A percentile compares a stretch with the other conserved stretches of the same genome.
Evolutionary conservation across 2,329 filamentous ascomycete genomes (phyloP).

Genomic region (Parastagonospora avenae): DNA sequence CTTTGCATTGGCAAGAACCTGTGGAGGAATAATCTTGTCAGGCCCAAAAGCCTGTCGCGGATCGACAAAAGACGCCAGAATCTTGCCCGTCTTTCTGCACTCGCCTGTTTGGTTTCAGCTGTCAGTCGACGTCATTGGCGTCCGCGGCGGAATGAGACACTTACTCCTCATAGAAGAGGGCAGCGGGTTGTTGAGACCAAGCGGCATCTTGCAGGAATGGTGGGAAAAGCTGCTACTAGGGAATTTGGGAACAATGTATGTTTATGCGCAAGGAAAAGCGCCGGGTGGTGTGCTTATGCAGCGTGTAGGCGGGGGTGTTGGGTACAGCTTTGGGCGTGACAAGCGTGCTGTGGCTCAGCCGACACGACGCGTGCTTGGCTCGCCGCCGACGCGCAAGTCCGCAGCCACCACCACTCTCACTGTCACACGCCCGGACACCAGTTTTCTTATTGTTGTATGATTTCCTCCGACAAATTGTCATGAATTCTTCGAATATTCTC

Average conservation of each 20-base stretch:
- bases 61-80: constrained; percentile 92
- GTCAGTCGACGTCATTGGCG: constrained; percentile 42
- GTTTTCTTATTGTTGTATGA: no score
- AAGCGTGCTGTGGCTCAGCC: constrained; percentile 2
- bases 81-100: constrained; percentile 96
- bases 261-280: neutral
- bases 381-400: neutral
- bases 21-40: constrained; percentile 94
- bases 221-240: neutral
- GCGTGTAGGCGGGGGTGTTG: constrained; percentile 1
- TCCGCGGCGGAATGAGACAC: constrained; percentile 27
- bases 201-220: constrained; percentile 42
- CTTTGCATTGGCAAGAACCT: constrained; percentile 89
- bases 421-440: no score
- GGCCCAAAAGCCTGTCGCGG: constrained; percentile 91
- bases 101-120: constrained; percentile 68
- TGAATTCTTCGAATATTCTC: no score
- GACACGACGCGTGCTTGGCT: constrained; percentile 1
- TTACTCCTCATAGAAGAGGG: constrained; percentile 59
- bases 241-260: neutral
- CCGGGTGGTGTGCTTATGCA: constrained; percentile 3
- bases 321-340: neutral
- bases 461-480: no score
- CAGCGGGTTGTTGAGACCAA: constrained; percentile 60
- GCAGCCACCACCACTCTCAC: no score